A percentile compares a stretch with the other conserved stretches of the same genome.
Conservation (phyloP, 129 eudicot genomes). For the Sambucus nigra region DNA sequence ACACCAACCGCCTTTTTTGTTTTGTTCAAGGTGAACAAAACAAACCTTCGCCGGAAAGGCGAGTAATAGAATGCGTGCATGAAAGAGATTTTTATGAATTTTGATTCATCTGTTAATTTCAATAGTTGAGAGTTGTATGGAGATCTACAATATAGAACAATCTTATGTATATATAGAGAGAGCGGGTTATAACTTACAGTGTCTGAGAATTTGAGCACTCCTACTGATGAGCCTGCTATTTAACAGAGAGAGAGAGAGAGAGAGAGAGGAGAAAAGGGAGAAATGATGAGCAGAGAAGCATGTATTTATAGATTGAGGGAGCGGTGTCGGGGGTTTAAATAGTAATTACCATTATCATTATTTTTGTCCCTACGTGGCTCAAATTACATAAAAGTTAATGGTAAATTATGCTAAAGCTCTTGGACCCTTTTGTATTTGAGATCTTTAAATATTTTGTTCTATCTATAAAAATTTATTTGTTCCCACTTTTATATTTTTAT, state of each 20-base stretch:
- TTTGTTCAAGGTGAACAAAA: neutral
- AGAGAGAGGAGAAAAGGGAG: neutral
- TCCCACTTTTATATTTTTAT: no score
- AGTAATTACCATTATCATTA: no score
- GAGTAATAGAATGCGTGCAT: no score
- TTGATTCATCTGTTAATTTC: neutral
- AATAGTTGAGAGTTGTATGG: neutral
- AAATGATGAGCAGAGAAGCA: neutral
- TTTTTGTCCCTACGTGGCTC: no score
- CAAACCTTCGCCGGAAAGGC: neutral
- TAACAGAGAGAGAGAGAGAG: conserved; percentile 7
- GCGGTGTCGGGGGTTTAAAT: neutral
- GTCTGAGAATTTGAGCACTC: no score
- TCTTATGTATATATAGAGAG: neutral
- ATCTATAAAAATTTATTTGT: no score
- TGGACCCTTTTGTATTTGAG: no score
- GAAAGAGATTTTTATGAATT: neutral
- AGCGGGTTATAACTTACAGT: neutral
- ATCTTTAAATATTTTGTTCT: no score
- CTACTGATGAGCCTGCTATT: neutral
- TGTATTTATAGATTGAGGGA: conserved; percentile 12
- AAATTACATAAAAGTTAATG: no score
- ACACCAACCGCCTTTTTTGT: conserved; percentile 29
- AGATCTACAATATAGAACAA: neutral
- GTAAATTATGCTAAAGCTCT: no score